Conservation (phyloP, 179 eudicot genomes). For the Silene vulgaris region DNA sequence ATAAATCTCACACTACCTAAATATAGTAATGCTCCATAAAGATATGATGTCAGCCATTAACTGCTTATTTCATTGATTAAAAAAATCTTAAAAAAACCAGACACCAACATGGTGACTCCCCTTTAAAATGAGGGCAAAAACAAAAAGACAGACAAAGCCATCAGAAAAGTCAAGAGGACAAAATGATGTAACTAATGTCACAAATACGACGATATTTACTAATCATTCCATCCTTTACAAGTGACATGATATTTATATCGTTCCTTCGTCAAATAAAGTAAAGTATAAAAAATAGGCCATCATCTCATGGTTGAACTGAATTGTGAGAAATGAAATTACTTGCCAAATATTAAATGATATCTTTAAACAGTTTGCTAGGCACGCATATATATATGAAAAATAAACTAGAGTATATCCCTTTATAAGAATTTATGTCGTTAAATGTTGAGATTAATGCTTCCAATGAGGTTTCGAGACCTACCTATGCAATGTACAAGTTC, state of each 20-base stretch:
- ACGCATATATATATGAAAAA: background rate
- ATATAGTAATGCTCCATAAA: background rate
- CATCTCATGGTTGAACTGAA: background rate
- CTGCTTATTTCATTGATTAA: background rate
- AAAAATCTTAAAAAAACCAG: background rate
- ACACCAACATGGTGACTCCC: background rate
- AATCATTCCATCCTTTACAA: background rate
- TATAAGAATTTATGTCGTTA: background rate
- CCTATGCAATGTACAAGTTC: constrained; percentile 9
- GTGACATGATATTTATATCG: no score
- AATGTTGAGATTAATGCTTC: background rate
- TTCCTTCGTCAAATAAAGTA: background rate
- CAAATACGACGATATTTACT: background rate
- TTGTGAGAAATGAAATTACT: background rate
- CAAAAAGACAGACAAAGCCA: background rate
- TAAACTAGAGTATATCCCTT: background rate
- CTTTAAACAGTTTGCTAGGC: background rate
- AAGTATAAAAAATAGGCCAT: background rate
- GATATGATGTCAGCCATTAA: background rate
- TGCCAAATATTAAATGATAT: background rate
- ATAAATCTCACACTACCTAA: background rate
- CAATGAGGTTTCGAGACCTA: background rate
- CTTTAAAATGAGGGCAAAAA: background rate
- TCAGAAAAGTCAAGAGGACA: background rate
- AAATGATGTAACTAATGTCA: background rate